phyloP scores from a whole-genome alignment of 768 basidiomycete genomes.

The Suillus plorans region DNA sequence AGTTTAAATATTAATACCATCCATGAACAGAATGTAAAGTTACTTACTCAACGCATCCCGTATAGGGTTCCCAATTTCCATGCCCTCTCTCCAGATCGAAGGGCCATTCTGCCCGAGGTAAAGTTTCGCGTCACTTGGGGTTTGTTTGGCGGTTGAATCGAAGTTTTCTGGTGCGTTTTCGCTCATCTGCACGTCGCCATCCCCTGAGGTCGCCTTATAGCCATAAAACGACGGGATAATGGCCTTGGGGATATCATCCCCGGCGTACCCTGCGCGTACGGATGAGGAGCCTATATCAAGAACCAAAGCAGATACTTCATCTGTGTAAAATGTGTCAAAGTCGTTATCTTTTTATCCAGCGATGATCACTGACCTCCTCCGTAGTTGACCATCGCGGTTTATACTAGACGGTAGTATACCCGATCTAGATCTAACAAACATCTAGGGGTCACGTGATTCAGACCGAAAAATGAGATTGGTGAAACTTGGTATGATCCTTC shows the following conservation, averaged over 20 bases:
- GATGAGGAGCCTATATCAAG: slow-evolving; percentile 92
- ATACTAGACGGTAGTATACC: neutral
- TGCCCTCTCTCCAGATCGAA: slow-evolving; percentile 84
- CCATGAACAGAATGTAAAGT: neutral
- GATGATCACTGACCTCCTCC: slow-evolving; percentile 66
- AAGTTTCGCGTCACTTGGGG: slow-evolving; percentile 54
- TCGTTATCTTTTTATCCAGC: neutral
- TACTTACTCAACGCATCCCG: slow-evolving; percentile 79
- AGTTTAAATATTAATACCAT: neutral
- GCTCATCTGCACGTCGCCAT: slow-evolving; percentile 36
- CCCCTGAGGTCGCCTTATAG: slow-evolving; percentile 47
- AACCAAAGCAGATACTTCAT: slow-evolving; percentile 96
- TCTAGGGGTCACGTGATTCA: neutral
- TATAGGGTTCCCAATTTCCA: slow-evolving; percentile 86
- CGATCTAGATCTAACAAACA: slow-evolving; percentile 2
- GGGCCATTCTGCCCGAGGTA: slow-evolving; percentile 88
- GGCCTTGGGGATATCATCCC: slow-evolving; percentile 93
- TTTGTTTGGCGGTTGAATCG: slow-evolving; percentile 25
- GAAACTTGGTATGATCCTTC: slow-evolving; percentile 5
- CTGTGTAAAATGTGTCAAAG: slow-evolving; percentile 37
- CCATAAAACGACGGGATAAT: slow-evolving; percentile 91
- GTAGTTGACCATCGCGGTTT: slow-evolving; percentile 69
- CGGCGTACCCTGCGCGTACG: slow-evolving; percentile 93
- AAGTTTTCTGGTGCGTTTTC: slow-evolving; percentile 37
- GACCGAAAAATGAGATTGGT: neutral